phyloP scores from a whole-genome alignment of 805 yeast genomes.

The Saccharomycopsis olivae region DNA sequence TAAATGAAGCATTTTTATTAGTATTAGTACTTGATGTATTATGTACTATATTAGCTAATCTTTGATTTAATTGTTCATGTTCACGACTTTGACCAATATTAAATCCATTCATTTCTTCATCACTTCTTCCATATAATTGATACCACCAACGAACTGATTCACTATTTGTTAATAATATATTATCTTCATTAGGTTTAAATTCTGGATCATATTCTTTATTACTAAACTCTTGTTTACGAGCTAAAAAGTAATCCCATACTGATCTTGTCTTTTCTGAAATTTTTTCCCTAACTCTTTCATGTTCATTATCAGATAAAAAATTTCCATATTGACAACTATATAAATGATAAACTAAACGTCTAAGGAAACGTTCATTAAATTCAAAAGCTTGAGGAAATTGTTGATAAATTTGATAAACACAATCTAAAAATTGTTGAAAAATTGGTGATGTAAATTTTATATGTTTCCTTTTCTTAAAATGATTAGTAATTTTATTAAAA shows the following conservation, averaged over 20 bases:
- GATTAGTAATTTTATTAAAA: conserved; percentile 39
- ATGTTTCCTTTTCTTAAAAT: conserved; percentile 38
- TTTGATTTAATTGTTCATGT: not conserved
- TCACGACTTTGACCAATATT: not conserved
- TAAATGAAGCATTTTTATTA: not conserved
- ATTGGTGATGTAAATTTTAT: conserved; percentile 73
- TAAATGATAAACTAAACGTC: conserved; percentile 76
- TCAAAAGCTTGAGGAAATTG: conserved; percentile 72
- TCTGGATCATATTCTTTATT: conserved; percentile 33
- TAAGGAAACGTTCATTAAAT: conserved; percentile 77
- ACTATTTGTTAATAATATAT: conserved; percentile 44
- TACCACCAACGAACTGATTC: conserved; percentile 79
- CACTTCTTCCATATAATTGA: conserved; percentile 68
- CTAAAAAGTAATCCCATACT: conserved; percentile 89
- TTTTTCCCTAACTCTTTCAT: conserved; percentile 36
- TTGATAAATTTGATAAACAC: conserved; percentile 66
- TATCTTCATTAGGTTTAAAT: conserved; percentile 22
- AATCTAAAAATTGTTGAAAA: conserved; percentile 89
- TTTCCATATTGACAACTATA: conserved; percentile 95
- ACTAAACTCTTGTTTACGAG: conserved; percentile 59
- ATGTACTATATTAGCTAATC: not conserved
- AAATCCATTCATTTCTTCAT: conserved; percentile 48
- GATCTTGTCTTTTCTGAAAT: conserved; percentile 48
- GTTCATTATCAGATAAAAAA: conserved; percentile 67
- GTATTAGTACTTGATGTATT: not conserved